Base-by-base conservation (phyloP, 345 rosid genomes). In the Brassica napus region DNA sequence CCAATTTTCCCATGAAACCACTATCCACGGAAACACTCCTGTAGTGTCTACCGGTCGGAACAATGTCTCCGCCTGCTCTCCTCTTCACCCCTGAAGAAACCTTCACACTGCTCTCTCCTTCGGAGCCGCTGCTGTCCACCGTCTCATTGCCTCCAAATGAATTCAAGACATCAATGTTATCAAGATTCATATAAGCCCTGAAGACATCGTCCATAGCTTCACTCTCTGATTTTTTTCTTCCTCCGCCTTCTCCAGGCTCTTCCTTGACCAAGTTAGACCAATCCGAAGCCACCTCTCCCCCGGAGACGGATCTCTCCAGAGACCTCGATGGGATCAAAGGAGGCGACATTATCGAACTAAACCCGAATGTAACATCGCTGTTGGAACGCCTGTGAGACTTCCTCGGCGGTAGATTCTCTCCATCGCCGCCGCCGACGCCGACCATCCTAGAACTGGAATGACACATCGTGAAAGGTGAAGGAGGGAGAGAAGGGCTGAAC, bases 371-470 rank as follows among this genome's bases (percentile, higher is more conserved):
- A 54, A 94, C 89, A 79, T 94, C 98, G 70, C 97, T 94, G 58
- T 78, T 92, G 15, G 97, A 89, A 81, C 98, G 87, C 78, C 97
- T 84, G 74, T 94, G 98, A 4, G 96, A 85, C 79, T 91, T 92
- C 3, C 92, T 83, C 1, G 97, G 97, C 5, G 97, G 97, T 69
- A 94, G 86, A 72, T 84, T 81, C 83, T 91, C 97, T 2, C 87
- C 90, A 58, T 75, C 84, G 28, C 91, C 73, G 31, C 42, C 42
- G 89, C 73, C 42, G 89, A 71, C 23, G 24, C 12, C 9, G 18
- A 23, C 0, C 2, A 23, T 15, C 66, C 71, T 77, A 35, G 71
- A 57, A 85, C 69, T 24, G n/a, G 79, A 58, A 86, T 57, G 84
- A 44, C 87, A 82, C 83, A 87, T 83, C 1, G 79, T 72, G 81